Evolutionary conservation across 139 green algal species (phyloP).

Genomic region (Chlamydomonas sp.): DNA sequence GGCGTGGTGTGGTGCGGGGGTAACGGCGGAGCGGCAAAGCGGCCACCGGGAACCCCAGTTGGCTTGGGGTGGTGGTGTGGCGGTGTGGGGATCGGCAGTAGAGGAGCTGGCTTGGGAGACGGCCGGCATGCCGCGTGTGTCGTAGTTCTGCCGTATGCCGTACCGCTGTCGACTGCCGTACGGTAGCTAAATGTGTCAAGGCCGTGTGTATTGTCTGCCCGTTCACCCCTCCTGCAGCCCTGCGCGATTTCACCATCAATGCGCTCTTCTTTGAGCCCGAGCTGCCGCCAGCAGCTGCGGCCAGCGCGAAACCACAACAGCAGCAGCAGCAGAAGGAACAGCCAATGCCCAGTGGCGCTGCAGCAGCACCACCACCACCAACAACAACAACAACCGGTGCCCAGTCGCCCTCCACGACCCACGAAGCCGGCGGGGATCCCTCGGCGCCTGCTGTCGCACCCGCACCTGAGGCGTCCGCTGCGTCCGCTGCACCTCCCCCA

Average conservation of each 20-base stretch:
- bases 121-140: background rate
- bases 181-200: background rate
- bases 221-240: constrained; percentile 9
- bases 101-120: background rate
- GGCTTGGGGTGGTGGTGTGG: background rate
- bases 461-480: no score
- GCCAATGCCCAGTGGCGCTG: background rate
- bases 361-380: background rate
- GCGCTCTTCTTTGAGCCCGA: constrained; percentile 58
- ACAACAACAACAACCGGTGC: background rate
- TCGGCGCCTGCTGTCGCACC: no score
- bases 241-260: constrained; percentile 69
- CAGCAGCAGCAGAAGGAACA: background rate
- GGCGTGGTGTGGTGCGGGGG: background rate
- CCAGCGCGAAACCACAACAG: background rate
- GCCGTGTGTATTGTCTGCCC: background rate
- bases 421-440: no score
- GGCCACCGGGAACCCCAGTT: background rate
- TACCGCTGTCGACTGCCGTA: background rate
- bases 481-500: no score
- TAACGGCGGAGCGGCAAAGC: no score
- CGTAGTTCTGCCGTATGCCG: background rate
- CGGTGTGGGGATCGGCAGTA: background rate
- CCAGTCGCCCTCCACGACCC: no score
- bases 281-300: background rate